Percentiles rank a stretch among this genome's conserved stretches.
Evolutionary conservation across 2,329 filamentous ascomycete genomes (phyloP).

Genomic region (Cladorrhinum sp.): DNA sequence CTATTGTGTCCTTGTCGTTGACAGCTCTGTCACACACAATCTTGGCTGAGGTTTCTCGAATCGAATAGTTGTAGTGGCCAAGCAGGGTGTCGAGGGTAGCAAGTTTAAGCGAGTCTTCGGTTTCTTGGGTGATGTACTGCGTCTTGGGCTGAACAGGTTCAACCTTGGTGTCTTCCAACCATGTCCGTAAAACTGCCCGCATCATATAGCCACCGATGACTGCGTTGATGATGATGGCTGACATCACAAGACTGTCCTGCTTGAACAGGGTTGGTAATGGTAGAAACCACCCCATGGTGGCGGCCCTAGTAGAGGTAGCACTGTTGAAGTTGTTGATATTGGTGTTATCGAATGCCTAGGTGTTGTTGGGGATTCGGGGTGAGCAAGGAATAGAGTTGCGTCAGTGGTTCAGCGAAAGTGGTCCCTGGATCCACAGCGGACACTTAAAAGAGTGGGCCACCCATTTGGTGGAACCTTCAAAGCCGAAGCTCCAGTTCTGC

Average conservation of each 20-base stretch:
- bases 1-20: slow-evolving; percentile 53
- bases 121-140: slow-evolving; percentile 71
- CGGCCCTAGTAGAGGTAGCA: slow-evolving; percentile 1
- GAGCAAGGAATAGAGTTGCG: not conserved
- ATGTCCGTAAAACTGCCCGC: slow-evolving; percentile 54
- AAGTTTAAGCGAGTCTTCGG: slow-evolving; percentile 66
- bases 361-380: not conserved
- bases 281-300: slow-evolving; percentile 40
- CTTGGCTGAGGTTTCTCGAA: slow-evolving; percentile 64
- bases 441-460: not conserved
- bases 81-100: slow-evolving; percentile 66
- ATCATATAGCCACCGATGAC: slow-evolving; percentile 57
- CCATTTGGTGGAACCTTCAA: not conserved
- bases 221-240: slow-evolving; percentile 55
- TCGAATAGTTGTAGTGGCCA: slow-evolving; percentile 67
- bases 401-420: not conserved
- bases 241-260: slow-evolving; percentile 53
- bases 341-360: not conserved
- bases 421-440: not conserved
- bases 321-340: not conserved
- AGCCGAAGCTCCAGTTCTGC: slow-evolving; percentile 23
- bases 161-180: slow-evolving; percentile 64
- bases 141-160: slow-evolving; percentile 62
- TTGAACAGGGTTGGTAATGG: slow-evolving; percentile 35
- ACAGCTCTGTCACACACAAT: slow-evolving; percentile 56